Evolutionary conservation across 495 filamentous ascomycete genomes (phyloP).

Genomic region (Mytilinidion resinicola): DNA sequence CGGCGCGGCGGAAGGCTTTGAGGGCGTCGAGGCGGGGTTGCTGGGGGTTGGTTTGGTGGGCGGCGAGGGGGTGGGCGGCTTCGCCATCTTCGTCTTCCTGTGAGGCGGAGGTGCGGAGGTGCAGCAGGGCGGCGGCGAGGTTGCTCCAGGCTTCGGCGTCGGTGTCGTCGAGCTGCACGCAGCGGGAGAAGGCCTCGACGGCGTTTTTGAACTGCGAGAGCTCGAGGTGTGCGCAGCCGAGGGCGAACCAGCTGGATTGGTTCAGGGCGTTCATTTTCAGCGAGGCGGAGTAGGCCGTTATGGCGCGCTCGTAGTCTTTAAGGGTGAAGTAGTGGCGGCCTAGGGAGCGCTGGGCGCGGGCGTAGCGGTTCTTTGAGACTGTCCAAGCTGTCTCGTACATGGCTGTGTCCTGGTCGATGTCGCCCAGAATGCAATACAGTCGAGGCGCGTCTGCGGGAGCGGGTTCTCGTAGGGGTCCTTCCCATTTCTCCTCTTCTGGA

Average conservation of each 20-base stretch:
- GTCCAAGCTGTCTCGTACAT: constrained; percentile 87
- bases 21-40: constrained; percentile 68
- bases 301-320: constrained; percentile 60
- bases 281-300: constrained; percentile 69
- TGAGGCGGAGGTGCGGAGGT: constrained; percentile 14
- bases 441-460: constrained; percentile 78
- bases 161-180: constrained; percentile 73
- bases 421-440: constrained; percentile 88
- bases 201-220: constrained; percentile 72
- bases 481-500: constrained; percentile 41
- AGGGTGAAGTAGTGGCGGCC: constrained; percentile 66
- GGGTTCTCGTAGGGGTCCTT: constrained; percentile 53
- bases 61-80: constrained; percentile 27
- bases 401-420: constrained; percentile 65
- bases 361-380: constrained; percentile 71
- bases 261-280: constrained; percentile 75
- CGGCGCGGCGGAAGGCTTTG: constrained; percentile 75
- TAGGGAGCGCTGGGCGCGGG: constrained; percentile 79
- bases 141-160: constrained; percentile 95
- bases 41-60: constrained; percentile 37
- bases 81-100: constrained; percentile 26
- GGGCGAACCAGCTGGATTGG: constrained; percentile 74
- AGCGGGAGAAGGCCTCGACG: constrained; percentile 73
- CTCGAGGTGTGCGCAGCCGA: constrained; percentile 81
- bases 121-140: constrained; percentile 72